Evolutionary conservation across 768 basidiomycete species (phyloP).

Genomic region (Amanita jacksonii): DNA sequence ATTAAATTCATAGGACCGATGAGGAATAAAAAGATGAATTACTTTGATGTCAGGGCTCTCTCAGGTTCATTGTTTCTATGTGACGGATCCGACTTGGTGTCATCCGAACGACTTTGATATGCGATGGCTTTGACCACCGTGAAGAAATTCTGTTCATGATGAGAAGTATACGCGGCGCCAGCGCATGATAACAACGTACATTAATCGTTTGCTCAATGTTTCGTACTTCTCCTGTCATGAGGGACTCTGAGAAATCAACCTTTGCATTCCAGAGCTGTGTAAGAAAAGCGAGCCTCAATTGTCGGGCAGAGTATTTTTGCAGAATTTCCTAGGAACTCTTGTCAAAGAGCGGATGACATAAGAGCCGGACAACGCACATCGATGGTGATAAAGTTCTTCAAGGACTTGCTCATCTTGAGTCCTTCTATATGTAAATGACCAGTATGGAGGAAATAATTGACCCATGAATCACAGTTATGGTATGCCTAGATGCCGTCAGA

Average conservation of each 20-base stretch:
- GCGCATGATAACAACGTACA: conserved; percentile 37
- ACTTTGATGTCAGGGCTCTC: conserved; percentile 59
- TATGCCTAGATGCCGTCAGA: conserved; percentile 54
- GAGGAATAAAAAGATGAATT: conserved; percentile 13
- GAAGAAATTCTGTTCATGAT: conserved; percentile 98
- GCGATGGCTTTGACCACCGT: conserved; percentile 75
- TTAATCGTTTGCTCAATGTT: conserved; percentile 78
- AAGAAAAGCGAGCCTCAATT: conserved; percentile 87
- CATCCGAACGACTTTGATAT: conserved; percentile 39
- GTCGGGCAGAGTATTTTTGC: conserved; percentile 71
- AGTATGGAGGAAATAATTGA: conserved; percentile 98
- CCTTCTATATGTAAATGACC: conserved; percentile 98
- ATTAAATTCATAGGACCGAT: conserved; percentile 5
- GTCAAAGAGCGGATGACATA: not conserved
- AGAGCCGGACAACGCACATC: conserved; percentile 40
- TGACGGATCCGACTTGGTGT: conserved; percentile 42
- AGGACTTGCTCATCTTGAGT: conserved; percentile 96
- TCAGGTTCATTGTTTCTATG: conserved; percentile 65
- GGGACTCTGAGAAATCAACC: conserved; percentile 87
- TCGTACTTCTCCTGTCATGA: conserved; percentile 85
- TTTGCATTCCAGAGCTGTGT: conserved; percentile 87
- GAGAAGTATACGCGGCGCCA: too few species aligned
- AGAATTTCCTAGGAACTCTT: conserved; percentile 74
- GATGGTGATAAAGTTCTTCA: conserved; percentile 99
- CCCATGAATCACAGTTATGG: conserved; percentile 88